phyloP scores from a whole-genome alignment of 1,284 basidiomycete genomes.

The Rhodotorula sp. region DNA sequence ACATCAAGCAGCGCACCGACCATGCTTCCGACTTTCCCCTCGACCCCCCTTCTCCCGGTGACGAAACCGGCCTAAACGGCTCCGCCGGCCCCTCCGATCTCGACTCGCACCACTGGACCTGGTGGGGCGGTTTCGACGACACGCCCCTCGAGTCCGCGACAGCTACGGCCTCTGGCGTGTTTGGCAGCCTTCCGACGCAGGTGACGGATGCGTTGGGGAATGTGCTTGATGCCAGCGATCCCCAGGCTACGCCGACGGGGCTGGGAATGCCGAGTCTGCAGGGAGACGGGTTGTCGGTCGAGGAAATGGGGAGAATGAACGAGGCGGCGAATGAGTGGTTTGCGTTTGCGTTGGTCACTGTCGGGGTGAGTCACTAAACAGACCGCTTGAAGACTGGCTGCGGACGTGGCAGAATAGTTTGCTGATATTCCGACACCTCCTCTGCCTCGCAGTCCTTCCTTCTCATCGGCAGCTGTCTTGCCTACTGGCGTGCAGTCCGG shows the following conservation, averaged over 20 bases:
- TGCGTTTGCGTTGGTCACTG: constrained; percentile 31
- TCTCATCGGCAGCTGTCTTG: constrained; percentile 29
- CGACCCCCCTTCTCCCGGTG: neutral
- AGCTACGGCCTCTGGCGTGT: constrained; percentile 1
- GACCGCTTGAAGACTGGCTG: too few relatives aligned
- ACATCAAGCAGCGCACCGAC: constrained; percentile 37
- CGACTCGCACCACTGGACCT: constrained; percentile 26
- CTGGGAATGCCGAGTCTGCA: constrained; percentile 22
- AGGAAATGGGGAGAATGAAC: constrained; percentile 24
- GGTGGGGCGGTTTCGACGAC: constrained; percentile 33
- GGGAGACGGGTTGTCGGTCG: constrained; percentile 16
- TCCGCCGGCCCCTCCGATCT: constrained; percentile 5
- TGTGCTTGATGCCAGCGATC: constrained; percentile 28
- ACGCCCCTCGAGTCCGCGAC: neutral
- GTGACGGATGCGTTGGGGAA: constrained; percentile 4
- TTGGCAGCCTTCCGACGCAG: constrained; percentile 35
- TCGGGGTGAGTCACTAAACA: constrained; percentile 28
- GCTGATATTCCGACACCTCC: neutral
- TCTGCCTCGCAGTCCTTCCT: constrained; percentile 26
- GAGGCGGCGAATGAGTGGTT: constrained; percentile 37
- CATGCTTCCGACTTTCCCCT: neutral
- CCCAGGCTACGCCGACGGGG: neutral
- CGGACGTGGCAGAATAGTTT: too few relatives aligned
- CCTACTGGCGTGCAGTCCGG: constrained; percentile 39
- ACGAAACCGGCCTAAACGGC: constrained; percentile 33